Base-by-base conservation (phyloP, 2,329 filamentous ascomycete genomes). In the Fusarium burgessii region DNA sequence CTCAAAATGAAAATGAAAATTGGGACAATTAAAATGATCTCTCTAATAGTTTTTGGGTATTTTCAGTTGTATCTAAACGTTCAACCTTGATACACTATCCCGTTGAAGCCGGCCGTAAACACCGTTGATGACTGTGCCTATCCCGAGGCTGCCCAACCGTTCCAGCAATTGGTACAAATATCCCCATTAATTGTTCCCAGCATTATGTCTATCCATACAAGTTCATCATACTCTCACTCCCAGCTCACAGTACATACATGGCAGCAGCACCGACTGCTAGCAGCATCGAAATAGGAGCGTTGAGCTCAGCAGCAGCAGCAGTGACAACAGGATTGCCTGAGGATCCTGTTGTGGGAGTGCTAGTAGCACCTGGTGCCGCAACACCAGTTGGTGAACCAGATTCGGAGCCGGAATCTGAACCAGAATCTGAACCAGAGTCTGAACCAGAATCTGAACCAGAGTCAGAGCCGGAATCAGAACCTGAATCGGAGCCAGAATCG, bases 181-280 rank as follows among this genome's bases (percentile, higher is more conserved):
- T 51, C 63, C 51, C 32, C 32, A 76, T 77, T 74, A 76, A 62
- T 59, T 61, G 38, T 59, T 73, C 33, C 42, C 45, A 58, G 58
- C 56, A 46, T 66, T 47, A 46, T 55, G 20, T 73, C 52, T 67
- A 72, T 70, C 46, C 62, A 52, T 58, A 64, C 46, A 49, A 33
- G 7, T 29, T 33, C 43, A 40, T 33, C 25, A 40, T 57, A 61
- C 42, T 27, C 45, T 47, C 20, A 23, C 42, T 23, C 27, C 32
- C 40, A n/a, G 15, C 46, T 70, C 78, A 80, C 66, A 80, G 62
- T 41, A 79, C 63, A 50, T 88, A 78, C 73, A 87, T 71, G 62
- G 87, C 78, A 62, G 82, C 80, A 36, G 80, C 81, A 58, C 78
- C 84, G 36, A 85, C 65, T 64, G 77, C 82, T 52, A 85, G 68